phyloP scores from a whole-genome alignment of 192 early-diverging fungal species.

The Podila minutissima region DNA sequence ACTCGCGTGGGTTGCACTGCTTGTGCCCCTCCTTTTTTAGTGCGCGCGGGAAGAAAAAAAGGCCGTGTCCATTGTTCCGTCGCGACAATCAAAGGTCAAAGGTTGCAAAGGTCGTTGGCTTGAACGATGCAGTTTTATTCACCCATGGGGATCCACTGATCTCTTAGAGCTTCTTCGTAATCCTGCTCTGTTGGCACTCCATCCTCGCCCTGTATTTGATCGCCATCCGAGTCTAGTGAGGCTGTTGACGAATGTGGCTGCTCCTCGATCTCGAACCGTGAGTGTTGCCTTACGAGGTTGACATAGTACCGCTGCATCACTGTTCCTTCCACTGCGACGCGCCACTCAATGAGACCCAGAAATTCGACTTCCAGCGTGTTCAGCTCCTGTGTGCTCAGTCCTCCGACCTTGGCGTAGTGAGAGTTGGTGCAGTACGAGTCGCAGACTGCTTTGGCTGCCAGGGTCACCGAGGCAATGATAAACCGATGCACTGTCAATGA shows the following conservation, averaged over 20 bases:
- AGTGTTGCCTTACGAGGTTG: conserved; percentile 85
- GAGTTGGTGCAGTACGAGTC: conserved; percentile 97
- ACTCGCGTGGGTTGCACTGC: no score
- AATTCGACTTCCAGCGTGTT: conserved; percentile 96
- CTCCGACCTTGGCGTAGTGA: conserved; percentile 96
- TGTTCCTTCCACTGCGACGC: conserved; percentile 78
- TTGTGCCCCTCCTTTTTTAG: background rate
- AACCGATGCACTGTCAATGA: conserved; percentile 95
- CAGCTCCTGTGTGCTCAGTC: conserved; percentile 91
- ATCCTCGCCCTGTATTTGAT: conserved; percentile 18
- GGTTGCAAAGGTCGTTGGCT: background rate
- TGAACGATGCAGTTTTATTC: conserved; percentile 25
- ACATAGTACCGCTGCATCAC: conserved; percentile 93
- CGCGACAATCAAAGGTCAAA: no score
- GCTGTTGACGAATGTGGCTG: conserved; percentile 8
- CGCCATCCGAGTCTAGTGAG: conserved; percentile 22
- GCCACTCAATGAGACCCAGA: conserved; percentile 90
- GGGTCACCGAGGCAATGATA: conserved; percentile 88
- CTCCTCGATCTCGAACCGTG: conserved; percentile 58
- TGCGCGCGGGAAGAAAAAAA: background rate
- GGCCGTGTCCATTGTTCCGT: no score
- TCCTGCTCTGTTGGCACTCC: conserved; percentile 24
- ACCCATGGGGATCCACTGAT: conserved; percentile 51
- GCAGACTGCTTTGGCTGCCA: conserved; percentile 88
- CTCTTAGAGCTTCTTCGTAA: conserved; percentile 37